These are phyloP conservation scores for Rhizopogon vesiculosus DNA, from an alignment of 768 basidiomycete genomes.

Conservation along the genomic window DNA sequence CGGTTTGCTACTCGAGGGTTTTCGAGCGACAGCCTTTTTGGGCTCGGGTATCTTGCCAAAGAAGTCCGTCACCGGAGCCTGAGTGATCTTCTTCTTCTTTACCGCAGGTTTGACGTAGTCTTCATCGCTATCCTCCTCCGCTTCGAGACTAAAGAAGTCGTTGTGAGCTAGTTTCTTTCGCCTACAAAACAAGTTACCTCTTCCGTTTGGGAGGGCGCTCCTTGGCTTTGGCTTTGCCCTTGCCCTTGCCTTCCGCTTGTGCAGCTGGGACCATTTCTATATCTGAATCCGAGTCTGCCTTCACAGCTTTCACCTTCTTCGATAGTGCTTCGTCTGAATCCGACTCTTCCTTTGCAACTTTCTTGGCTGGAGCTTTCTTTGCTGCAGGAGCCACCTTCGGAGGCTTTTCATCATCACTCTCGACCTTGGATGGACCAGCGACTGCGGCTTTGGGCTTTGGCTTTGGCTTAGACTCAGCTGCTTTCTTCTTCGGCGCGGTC, in stretches of 20 bases:
- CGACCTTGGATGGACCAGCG: slow-evolving; percentile 39
- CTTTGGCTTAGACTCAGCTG: slow-evolving; percentile 16
- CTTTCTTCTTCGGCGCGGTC: slow-evolving; percentile 36
- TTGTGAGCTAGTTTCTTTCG: slow-evolving; percentile 7
- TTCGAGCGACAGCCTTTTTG: slow-evolving; percentile 40
- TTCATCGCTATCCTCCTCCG: slow-evolving; percentile 36
- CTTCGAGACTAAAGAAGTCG: slow-evolving; percentile 22
- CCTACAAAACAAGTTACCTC: slow-evolving; percentile 36
- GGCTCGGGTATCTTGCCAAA: slow-evolving; percentile 43
- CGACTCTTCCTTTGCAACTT: slow-evolving; percentile 29
- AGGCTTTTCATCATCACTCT: slow-evolving; percentile 37
- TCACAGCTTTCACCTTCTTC: slow-evolving; percentile 19
- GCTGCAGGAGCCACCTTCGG: slow-evolving; percentile 8
- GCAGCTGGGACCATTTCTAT: slow-evolving; percentile 22
- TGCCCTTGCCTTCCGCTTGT: slow-evolving; percentile 38
- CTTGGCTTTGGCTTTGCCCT: slow-evolving; percentile 33
- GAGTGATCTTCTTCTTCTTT: slow-evolving; percentile 47
- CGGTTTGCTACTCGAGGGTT: slow-evolving; percentile 55
- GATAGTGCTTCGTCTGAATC: slow-evolving; percentile 31
- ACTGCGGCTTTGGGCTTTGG: slow-evolving; percentile 15
- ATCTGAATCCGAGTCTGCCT: slow-evolving; percentile 36
- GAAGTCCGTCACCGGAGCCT: slow-evolving; percentile 53
- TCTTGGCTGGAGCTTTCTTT: slow-evolving; percentile 29
- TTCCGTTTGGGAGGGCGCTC: slow-evolving; percentile 54
- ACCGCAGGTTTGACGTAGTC: slow-evolving; percentile 38